phyloP scores from a whole-genome alignment of 352 stramenopile species.

The Saprolegnia parasitica region DNA sequence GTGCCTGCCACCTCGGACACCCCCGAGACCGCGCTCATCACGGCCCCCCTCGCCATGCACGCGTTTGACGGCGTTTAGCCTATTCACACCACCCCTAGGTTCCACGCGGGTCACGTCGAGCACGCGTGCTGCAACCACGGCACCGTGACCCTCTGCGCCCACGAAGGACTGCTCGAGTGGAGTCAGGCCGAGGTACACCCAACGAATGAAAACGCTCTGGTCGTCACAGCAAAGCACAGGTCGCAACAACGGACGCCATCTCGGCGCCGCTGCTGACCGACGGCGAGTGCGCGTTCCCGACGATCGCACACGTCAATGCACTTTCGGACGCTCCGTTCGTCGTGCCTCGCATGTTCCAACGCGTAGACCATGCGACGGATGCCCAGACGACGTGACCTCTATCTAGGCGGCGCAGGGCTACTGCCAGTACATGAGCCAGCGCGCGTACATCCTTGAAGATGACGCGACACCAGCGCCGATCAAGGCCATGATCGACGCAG shows the following conservation, averaged over 20 bases:
- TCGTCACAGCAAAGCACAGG: not conserved
- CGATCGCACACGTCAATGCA: not conserved
- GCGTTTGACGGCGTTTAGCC: not conserved
- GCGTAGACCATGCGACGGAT: not conserved
- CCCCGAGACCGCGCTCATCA: not conserved
- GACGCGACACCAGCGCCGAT: not conserved
- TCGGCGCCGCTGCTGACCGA: too few relatives aligned
- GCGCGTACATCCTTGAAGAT: not conserved
- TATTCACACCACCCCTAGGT: not conserved
- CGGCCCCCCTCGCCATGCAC: not conserved
- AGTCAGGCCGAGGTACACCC: not conserved
- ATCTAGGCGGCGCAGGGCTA: slow-evolving; percentile 14
- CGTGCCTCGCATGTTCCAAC: not conserved
- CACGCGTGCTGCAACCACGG: slow-evolving; percentile 2
- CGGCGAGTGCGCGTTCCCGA: not conserved
- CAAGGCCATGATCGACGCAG: not conserved
- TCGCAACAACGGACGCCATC: not conserved
- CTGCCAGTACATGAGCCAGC: slow-evolving; percentile 3
- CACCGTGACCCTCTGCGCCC: not conserved
- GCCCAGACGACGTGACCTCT: too few relatives aligned
- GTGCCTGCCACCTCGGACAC: not conserved
- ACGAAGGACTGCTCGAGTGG: slow-evolving; percentile 10
- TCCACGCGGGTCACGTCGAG: not conserved
- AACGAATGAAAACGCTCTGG: too few relatives aligned
- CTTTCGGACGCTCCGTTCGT: not conserved